Percentiles rank a stretch among this genome's conserved stretches.
phyloP scores from a whole-genome alignment of 257 asterid species.

The Scutellaria minor region DNA sequence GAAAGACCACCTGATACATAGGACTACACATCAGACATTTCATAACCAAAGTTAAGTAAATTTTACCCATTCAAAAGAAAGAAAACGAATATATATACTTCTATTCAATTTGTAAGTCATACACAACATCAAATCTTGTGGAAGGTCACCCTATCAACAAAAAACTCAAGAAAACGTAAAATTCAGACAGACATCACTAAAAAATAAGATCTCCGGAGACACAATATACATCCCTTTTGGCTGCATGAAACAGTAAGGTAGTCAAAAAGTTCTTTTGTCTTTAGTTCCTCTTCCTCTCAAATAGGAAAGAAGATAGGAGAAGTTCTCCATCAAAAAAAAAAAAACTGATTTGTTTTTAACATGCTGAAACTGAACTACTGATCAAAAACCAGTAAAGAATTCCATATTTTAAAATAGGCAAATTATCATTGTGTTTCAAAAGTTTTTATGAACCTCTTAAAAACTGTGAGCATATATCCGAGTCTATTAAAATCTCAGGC shows the following conservation, averaged over 20 bases:
- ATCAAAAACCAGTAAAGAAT: neutral
- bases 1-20: constrained; percentile 80
- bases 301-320: neutral
- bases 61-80: neutral
- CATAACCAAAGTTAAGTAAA: constrained; percentile 19
- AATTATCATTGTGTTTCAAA: neutral
- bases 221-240: neutral
- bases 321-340: constrained; percentile 10
- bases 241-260: constrained; percentile 1
- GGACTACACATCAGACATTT: constrained; percentile 6
- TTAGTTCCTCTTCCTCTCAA: neutral
- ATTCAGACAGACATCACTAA: neutral
- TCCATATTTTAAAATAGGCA: constrained; percentile 1
- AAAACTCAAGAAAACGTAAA: constrained; percentile 5
- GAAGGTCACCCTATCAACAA: neutral
- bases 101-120: neutral
- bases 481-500: neutral
- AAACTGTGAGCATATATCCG: constrained; percentile 10
- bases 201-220: neutral
- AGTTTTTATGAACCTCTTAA: neutral
- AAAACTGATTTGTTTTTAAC: neutral
- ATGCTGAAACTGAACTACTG: neutral
- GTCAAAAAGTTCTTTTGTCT: neutral
- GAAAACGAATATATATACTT: neutral
- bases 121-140: constrained; percentile 16